Evolutionary conservation across 1,139 yeast species (phyloP).

Genomic region (Suhomyces panamericanus): DNA sequence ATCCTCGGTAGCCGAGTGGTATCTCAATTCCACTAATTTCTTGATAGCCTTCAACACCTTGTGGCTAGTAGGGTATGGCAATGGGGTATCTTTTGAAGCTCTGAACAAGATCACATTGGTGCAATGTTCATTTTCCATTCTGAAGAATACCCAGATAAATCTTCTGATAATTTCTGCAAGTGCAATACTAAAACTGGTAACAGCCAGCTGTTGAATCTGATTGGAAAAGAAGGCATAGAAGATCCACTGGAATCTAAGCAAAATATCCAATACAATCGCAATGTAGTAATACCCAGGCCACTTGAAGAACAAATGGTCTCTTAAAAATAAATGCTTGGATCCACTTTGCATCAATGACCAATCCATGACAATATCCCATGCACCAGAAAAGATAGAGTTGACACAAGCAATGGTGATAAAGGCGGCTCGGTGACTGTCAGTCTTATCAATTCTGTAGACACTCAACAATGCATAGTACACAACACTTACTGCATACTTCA

Average conservation of each 20-base stretch:
- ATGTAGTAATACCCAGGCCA: slow-evolving; percentile 62
- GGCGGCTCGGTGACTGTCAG: slow-evolving; percentile 45
- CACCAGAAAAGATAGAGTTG: slow-evolving; percentile 66
- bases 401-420: slow-evolving; percentile 74
- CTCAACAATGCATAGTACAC: slow-evolving; percentile 75
- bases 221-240: slow-evolving; percentile 71
- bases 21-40: slow-evolving; percentile 39
- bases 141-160: slow-evolving; percentile 83
- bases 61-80: slow-evolving; percentile 65
- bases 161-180: slow-evolving; percentile 79
- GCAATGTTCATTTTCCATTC: slow-evolving; percentile 95
- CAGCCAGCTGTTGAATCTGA: slow-evolving; percentile 86
- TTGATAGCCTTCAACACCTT: slow-evolving; percentile 44
- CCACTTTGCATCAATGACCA: slow-evolving; percentile 81
- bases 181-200: slow-evolving; percentile 83
- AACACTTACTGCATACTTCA: slow-evolving; percentile 68
- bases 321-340: slow-evolving; percentile 57
- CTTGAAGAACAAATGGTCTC: slow-evolving; percentile 70
- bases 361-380: slow-evolving; percentile 95
- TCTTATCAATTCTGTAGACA: slow-evolving; percentile 67
- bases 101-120: slow-evolving; percentile 82
- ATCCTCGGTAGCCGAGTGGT: slow-evolving; percentile 14
- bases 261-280: slow-evolving; percentile 71
- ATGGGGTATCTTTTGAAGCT: slow-evolving; percentile 82
- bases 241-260: slow-evolving; percentile 87